Evolutionary conservation across 2,329 filamentous ascomycete species (phyloP).

Genomic region (Aspergillus costaricaensis): DNA sequence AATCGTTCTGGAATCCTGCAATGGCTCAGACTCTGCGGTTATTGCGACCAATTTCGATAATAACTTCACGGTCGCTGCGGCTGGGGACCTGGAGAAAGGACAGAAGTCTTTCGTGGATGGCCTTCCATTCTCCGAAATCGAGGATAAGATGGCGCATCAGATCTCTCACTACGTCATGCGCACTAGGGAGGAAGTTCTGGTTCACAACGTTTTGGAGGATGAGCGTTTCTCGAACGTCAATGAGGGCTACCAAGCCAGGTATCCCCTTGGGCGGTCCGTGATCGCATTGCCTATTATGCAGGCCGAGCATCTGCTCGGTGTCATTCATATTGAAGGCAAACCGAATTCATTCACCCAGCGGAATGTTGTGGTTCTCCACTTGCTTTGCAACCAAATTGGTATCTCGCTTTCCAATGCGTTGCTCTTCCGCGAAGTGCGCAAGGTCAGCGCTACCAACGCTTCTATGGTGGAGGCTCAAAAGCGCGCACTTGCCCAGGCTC

Average conservation of each 20-base stretch:
- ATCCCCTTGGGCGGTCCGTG: conserved; percentile 61
- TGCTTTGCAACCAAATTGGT: conserved; percentile 65
- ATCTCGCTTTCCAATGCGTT: conserved; percentile 67
- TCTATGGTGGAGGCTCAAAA: conserved; percentile 69
- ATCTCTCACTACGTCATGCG: conserved; percentile 64
- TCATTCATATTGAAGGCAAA: conserved; percentile 63
- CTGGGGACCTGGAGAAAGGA: conserved; percentile 58
- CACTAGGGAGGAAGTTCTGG: conserved; percentile 64
- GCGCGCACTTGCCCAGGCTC: conserved; percentile 61
- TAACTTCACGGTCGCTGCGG: conserved; percentile 62
- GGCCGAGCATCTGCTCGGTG: conserved; percentile 60
- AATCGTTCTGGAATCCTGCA: conserved; percentile 65
- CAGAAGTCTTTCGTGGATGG: conserved; percentile 56
- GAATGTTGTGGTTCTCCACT: conserved; percentile 52
- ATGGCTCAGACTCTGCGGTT: conserved; percentile 60
- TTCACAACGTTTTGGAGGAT: conserved; percentile 65
- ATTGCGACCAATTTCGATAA: conserved; percentile 63
- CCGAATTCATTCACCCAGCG: conserved; percentile 66
- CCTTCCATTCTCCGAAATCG: conserved; percentile 58
- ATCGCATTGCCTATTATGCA: conserved; percentile 66
- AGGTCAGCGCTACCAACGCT: conserved; percentile 63
- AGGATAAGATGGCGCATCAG: conserved; percentile 62
- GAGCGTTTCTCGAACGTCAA: conserved; percentile 65
- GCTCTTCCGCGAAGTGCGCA: conserved; percentile 62
- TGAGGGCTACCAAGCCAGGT: conserved; percentile 56